Base-by-base conservation (phyloP, 169 alveolate species). In the Plasmodium inui region DNA sequence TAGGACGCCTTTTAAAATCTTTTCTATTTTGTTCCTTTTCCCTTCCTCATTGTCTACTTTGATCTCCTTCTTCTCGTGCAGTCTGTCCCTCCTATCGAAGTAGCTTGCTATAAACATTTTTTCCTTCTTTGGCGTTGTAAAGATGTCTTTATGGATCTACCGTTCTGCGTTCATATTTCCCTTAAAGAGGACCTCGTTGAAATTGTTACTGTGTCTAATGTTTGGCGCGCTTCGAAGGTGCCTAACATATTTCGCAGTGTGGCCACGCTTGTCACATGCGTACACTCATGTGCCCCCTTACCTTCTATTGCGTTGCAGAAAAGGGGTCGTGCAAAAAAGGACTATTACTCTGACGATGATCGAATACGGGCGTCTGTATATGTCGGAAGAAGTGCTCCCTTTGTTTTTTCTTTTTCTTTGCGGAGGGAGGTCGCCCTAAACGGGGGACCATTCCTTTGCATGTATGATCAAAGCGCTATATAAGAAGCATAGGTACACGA, bases 61-160 rank as follows among this genome's bases (percentile, higher is more conserved):
- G 28, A 4, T 41, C 44, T 73, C 86, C 44, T 39, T 74, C 81
- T 46, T 81, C 61, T 22, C 72, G 14, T 32, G 32, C 46, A 81
- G 39, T 14, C 30, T 81, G 22, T 81, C 61, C 37, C 37, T 81
- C 61, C 86, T 39, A 46, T 81, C 86, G 72, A 81, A 81, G 61
- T 81, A 81, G 44, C 86, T 81, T 22, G 86, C 86, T 30, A 81
- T 81, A 22, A 81, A 81, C 86, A 81, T 81, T 81, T 81, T 32
- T 10, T 34, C 61, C 3, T 67, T 26, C 37, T 67, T 9, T 26
- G 37, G n/a, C 14, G 30, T 67, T 22, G 17, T 67, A 28, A 19
- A 22, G 37, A 22, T 28, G 32, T 67, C 9, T 67, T 67, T 67
- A 2, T 67, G 76, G 34, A 12, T 19, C 76, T 26, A 26, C 37